These are phyloP conservation scores for Entophlyctis helioformis DNA, from an alignment of 192 early-diverging fungal species.

Conservation along the genomic window DNA sequence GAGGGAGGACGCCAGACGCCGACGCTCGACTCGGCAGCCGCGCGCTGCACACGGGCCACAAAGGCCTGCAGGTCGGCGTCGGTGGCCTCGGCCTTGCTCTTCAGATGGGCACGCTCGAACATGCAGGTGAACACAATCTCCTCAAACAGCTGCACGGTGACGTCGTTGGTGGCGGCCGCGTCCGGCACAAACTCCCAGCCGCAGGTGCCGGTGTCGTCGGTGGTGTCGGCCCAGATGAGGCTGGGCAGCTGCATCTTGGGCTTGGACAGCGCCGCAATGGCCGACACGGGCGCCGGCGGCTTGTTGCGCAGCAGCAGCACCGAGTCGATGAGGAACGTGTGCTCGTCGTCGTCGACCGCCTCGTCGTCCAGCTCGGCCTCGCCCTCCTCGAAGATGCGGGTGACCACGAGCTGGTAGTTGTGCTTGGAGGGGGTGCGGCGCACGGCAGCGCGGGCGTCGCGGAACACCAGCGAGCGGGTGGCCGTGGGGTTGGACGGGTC, in stretches of 20 bases:
- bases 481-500: slow-evolving; percentile 20
- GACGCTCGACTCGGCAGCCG: too few species aligned
- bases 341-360: slow-evolving; percentile 52
- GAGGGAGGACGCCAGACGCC: too few species aligned
- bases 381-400: slow-evolving; percentile 64
- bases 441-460: slow-evolving; percentile 54
- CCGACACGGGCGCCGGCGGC: too few species aligned
- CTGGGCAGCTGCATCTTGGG: background rate
- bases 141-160: slow-evolving; percentile 38
- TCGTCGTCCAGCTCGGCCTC: slow-evolving; percentile 51
- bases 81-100: slow-evolving; percentile 27
- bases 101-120: slow-evolving; percentile 40
- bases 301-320: slow-evolving; percentile 28
- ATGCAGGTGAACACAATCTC: slow-evolving; percentile 50
- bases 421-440: slow-evolving; percentile 46
- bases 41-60: slow-evolving; percentile 10
- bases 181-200: slow-evolving; percentile 26
- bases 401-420: slow-evolving; percentile 70
- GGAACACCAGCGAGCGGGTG: slow-evolving; percentile 47
- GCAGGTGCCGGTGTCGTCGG: slow-evolving; percentile 12
- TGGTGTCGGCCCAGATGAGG: slow-evolving; percentile 45
- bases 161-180: slow-evolving; percentile 1
- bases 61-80: slow-evolving; percentile 42
- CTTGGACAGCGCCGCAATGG: slow-evolving; percentile 11
- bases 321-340: slow-evolving; percentile 56